Base-by-base conservation (phyloP, 2,329 filamentous ascomycete species). In the Phialemoniopsis sp. region DNA sequence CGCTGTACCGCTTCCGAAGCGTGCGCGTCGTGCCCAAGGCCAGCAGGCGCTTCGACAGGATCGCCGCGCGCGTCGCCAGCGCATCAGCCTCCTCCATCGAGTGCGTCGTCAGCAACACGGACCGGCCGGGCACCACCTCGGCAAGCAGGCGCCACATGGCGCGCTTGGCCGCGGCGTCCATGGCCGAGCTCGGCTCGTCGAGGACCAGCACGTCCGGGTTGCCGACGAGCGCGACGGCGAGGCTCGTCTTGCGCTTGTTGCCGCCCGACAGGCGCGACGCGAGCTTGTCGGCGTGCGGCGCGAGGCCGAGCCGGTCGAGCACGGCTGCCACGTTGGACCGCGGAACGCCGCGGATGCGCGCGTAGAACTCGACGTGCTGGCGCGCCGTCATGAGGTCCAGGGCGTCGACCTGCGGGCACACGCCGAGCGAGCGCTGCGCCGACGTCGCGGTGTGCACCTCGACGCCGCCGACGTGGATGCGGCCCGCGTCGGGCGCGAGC, bases 61-160 rank as follows among this genome's bases (percentile, higher is more conserved):
- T 95, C 12, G 89, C 91, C 0, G 86, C 89, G 2, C 89, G 76
- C 21, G 80, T 81, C 0, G 90, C 90, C 3, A 97, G 72, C 1
- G 89, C 89, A 54, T 95, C 89, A 1, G 90, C 91, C 63, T 96
- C 91, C 59, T 96, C 90, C 89, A 96, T 95, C 36, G 80, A 87
- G 60, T 97, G 91, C 0, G 91, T 96, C 0, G 91, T 96, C 14
- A 97, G 74, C 2, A 97, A 71, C 13, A 96, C 78, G 1, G 84
- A 87, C n/a, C 90, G 78, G 0, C 89, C 89, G 0, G 80, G 76
- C 0, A 85, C 82, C 4, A 90, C 82, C 2, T 80, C 75, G 4
- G 79, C 78, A 1, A 96, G 71, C 0, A 89, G 95, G 41, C 80
- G 80, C 91, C 91, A 96, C 87, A 97, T 95, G 48, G 94, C 77